These are phyloP conservation scores for Clathrospora elynae DNA, from an alignment of 2,329 filamentous ascomycete species.

Conservation along the genomic window DNA sequence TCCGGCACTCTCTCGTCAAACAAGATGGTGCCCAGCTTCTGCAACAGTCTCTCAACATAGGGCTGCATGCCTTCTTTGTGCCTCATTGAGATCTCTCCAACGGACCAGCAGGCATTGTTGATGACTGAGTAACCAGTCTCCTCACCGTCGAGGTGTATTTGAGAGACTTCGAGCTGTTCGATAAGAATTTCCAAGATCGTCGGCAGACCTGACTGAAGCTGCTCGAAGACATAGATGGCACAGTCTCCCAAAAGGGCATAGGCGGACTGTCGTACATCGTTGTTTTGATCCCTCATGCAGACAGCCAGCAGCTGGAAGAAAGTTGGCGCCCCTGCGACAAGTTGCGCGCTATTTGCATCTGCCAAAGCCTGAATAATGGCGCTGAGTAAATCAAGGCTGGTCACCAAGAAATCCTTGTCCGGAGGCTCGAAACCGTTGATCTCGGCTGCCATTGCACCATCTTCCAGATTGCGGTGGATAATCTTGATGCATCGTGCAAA, in stretches of 20 bases:
- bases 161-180: constrained; percentile 76
- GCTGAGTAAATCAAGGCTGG: constrained; percentile 89
- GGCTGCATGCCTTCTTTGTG: constrained; percentile 73
- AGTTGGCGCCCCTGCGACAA: constrained; percentile 75
- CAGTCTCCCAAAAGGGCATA: constrained; percentile 95
- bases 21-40: constrained; percentile 79
- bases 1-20: constrained; percentile 83
- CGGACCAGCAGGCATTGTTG: constrained; percentile 98
- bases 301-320: constrained; percentile 90
- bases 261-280: constrained; percentile 93
- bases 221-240: constrained; percentile 86
- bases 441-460: constrained; percentile 70
- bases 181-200: constrained; percentile 81
- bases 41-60: constrained; percentile 77
- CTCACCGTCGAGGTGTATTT: constrained; percentile 75
- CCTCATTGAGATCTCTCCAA: constrained; percentile 87
- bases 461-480: constrained; percentile 88
- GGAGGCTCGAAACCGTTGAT: constrained; percentile 75
- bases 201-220: constrained; percentile 75
- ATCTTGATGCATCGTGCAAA: constrained; percentile 88
- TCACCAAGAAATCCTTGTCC: constrained; percentile 96
- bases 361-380: constrained; percentile 91
- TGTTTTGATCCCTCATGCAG: constrained; percentile 88
- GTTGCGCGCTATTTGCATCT: constrained; percentile 70
- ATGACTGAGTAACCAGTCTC: constrained; percentile 89